phyloP scores from a whole-genome alignment of 1,284 basidiomycete species.

The Tranzscheliella williamsii region DNA sequence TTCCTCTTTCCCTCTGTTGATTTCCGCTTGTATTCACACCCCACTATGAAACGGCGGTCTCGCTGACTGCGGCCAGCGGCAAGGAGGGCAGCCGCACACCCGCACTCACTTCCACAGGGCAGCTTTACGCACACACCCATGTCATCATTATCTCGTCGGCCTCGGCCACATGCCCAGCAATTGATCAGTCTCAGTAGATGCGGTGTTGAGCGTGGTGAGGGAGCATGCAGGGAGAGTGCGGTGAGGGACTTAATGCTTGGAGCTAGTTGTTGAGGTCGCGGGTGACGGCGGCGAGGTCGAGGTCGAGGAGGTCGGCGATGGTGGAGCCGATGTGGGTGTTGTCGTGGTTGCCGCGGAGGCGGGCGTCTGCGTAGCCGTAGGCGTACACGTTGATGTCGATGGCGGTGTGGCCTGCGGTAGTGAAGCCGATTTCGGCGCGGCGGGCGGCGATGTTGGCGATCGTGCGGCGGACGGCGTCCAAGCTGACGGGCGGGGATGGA shows the following conservation, averaged over 20 bases:
- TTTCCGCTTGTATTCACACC: constrained; percentile 1
- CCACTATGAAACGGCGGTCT: not conserved
- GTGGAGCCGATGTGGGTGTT: constrained; percentile 60
- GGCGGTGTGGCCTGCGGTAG: constrained; percentile 62
- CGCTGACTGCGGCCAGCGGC: not conserved
- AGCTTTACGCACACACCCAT: not conserved
- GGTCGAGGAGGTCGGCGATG: constrained; percentile 36
- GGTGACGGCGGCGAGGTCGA: constrained; percentile 49
- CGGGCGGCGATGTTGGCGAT: constrained; percentile 43
- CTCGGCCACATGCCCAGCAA: not conserved
- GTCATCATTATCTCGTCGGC: not conserved
- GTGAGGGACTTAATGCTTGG: too few relatives aligned
- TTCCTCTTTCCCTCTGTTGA: constrained; percentile 16
- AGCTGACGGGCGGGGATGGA: constrained; percentile 26
- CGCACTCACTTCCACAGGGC: too few relatives aligned
- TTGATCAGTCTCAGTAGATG: too few relatives aligned
- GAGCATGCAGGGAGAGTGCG: too few relatives aligned
- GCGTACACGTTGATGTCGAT: constrained; percentile 63
- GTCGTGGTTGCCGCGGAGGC: constrained; percentile 60
- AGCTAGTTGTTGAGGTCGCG: constrained; percentile 18
- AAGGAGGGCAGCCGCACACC: not conserved
- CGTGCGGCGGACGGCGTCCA: constrained; percentile 25
- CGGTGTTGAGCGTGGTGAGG: too few relatives aligned
- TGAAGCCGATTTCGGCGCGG: constrained; percentile 62
- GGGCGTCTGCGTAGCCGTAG: constrained; percentile 45